Conservation (phyloP, 768 basidiomycete species). For the Lactarius vividus region DNA sequence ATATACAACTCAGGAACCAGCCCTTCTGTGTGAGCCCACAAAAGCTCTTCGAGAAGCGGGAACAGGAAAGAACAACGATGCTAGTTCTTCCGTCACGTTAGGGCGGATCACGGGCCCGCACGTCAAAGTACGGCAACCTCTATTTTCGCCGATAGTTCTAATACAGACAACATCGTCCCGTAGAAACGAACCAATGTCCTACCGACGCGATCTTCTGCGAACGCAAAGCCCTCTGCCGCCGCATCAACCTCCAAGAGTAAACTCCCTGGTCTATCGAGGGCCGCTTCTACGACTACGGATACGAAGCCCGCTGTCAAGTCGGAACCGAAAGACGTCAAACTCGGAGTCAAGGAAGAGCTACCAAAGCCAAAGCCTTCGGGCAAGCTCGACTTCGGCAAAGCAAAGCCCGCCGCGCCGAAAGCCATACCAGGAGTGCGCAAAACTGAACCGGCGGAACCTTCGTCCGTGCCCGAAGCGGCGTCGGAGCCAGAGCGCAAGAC, state of each 20-base stretch:
- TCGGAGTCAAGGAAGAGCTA: conserved; percentile 28
- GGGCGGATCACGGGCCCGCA: conserved; percentile 23
- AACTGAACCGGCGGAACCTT: conserved; percentile 24
- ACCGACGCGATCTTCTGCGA: background rate
- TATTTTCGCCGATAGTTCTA: background rate
- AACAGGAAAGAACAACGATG: background rate
- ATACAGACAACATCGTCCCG: background rate
- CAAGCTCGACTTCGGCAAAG: conserved; percentile 47
- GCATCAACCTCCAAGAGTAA: conserved; percentile 24
- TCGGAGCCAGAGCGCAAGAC: conserved; percentile 19
- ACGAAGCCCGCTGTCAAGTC: conserved; percentile 31
- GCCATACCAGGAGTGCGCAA: conserved; percentile 18
- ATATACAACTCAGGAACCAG: conserved; percentile 42
- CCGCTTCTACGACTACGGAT: conserved; percentile 12
- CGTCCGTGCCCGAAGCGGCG: conserved; percentile 13
- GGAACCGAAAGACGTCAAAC: conserved; percentile 31
- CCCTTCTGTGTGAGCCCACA: conserved; percentile 35
- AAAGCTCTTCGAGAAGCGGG: conserved; percentile 20
- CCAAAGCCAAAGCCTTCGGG: conserved; percentile 42
- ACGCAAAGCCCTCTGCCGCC: conserved; percentile 6
- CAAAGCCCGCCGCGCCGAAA: conserved; percentile 24
- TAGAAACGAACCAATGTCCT: conserved; percentile 10
- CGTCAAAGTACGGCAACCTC: conserved; percentile 17
- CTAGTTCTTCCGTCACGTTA: conserved; percentile 9
- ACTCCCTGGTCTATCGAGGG: conserved; percentile 22